These are phyloP conservation scores for Kurtzmaniella quercitrusa DNA, from an alignment of 1,139 yeast genomes.

Conservation along the genomic window DNA sequence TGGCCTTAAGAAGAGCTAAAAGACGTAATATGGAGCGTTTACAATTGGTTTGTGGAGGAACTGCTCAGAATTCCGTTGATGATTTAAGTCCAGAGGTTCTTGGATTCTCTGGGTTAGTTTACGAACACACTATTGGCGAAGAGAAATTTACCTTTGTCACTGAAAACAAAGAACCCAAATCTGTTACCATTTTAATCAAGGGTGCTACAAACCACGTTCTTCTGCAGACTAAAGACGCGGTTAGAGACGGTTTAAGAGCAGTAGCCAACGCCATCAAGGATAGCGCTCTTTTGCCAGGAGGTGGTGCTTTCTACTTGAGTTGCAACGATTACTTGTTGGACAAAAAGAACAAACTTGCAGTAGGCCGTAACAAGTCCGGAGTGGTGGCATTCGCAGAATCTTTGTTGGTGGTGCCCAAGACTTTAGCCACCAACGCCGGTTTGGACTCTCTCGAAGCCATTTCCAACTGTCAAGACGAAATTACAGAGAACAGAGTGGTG, in stretches of 20 bases:
- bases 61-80: slow-evolving; percentile 96
- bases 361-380: slow-evolving; percentile 88
- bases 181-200: slow-evolving; percentile 86
- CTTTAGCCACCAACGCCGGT: slow-evolving; percentile 89
- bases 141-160: slow-evolving; percentile 96
- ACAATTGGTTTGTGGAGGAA: slow-evolving; percentile 95
- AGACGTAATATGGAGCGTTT: slow-evolving; percentile 98
- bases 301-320: slow-evolving; percentile 90
- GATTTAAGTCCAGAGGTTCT: slow-evolving; percentile 81
- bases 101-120: slow-evolving; percentile 88
- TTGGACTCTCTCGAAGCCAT: slow-evolving; percentile 88
- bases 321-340: slow-evolving; percentile 64
- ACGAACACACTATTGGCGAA: slow-evolving; percentile 92
- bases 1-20: slow-evolving; percentile 96
- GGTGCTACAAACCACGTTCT: slow-evolving; percentile 89
- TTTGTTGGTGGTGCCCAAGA: slow-evolving; percentile 84
- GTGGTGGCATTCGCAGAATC: slow-evolving; percentile 93
- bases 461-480: slow-evolving; percentile 86
- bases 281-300: slow-evolving; percentile 87
- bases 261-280: slow-evolving; percentile 91
- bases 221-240: slow-evolving; percentile 93
- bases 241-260: slow-evolving; percentile 93
- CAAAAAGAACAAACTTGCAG: slow-evolving; percentile 51
- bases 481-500: slow-evolving; percentile 73
- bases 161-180: slow-evolving; percentile 85